These are phyloP conservation scores for Macroventuria anomochaeta DNA, from an alignment of 2,329 filamentous ascomycete genomes.

Conservation along the genomic window DNA sequence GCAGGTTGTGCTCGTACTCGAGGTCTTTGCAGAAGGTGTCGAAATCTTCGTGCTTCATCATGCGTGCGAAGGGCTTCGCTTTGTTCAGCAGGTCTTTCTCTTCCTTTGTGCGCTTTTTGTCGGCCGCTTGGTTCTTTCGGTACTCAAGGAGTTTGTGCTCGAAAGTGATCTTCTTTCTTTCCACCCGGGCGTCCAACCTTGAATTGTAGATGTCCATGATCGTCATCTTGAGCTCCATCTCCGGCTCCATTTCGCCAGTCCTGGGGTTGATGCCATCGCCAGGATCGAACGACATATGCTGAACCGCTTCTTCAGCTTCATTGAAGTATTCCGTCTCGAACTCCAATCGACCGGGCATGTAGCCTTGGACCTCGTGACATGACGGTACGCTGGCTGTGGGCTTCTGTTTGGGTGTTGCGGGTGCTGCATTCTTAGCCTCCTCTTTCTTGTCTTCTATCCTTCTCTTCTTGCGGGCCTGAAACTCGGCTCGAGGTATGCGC, in stretches of 20 bases:
- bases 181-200: slow-evolving; percentile 85
- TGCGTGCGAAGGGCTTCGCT: slow-evolving; percentile 91
- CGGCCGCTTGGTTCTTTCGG: slow-evolving; percentile 82
- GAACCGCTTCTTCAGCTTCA: slow-evolving; percentile 96
- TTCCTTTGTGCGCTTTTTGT: slow-evolving; percentile 96
- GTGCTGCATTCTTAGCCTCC: slow-evolving; percentile 80
- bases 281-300: slow-evolving; percentile 97
- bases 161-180: slow-evolving; percentile 95
- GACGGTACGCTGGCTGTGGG: slow-evolving; percentile 93
- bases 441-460: slow-evolving; percentile 93
- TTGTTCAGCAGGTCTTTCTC: slow-evolving; percentile 91
- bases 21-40: slow-evolving; percentile 83
- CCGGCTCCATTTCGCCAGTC: slow-evolving; percentile 87
- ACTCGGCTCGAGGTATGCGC: slow-evolving; percentile 85
- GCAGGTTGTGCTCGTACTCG: slow-evolving; percentile 87
- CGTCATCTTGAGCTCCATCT: slow-evolving; percentile 96
- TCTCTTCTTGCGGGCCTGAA: slow-evolving; percentile 89
- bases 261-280: slow-evolving; percentile 87
- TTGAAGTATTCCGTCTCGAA: slow-evolving; percentile 98
- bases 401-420: slow-evolving; percentile 89
- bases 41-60: slow-evolving; percentile 95
- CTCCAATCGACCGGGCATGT: slow-evolving; percentile 96
- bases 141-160: slow-evolving; percentile 95
- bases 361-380: slow-evolving; percentile 97
- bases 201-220: slow-evolving; percentile 99